These are phyloP conservation scores for Cenococcum geophilum DNA, from an alignment of 495 filamentous ascomycete species.

Conservation along the genomic window DNA sequence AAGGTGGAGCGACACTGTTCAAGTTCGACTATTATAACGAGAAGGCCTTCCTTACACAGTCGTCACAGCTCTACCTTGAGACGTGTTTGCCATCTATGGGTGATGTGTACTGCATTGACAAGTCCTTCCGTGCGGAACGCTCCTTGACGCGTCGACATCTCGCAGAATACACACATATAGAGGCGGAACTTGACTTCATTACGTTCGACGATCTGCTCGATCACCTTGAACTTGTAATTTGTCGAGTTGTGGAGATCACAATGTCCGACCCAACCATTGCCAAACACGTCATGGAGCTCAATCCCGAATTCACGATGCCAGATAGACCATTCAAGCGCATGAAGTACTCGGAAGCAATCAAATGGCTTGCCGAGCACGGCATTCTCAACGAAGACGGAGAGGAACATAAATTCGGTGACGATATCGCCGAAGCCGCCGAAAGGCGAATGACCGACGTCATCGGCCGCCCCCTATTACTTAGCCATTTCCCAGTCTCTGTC, in stretches of 20 bases:
- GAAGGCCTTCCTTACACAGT: conserved; percentile 91
- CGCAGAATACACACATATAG: conserved; percentile 94
- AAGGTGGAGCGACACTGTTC: conserved; percentile 93
- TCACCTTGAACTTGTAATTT: conserved; percentile 86
- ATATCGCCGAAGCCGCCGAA: conserved; percentile 97
- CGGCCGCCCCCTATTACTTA: conserved; percentile 90
- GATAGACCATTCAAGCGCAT: conserved; percentile 87
- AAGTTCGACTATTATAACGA: conserved; percentile 92
- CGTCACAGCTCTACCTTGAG: conserved; percentile 96
- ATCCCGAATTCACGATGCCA: conserved; percentile 79
- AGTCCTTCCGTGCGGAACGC: conserved; percentile 97
- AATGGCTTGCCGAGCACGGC: conserved; percentile 82
- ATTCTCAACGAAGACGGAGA: conserved; percentile 90
- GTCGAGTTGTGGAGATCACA: conserved; percentile 70
- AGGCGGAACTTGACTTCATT: conserved; percentile 96
- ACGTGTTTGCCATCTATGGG: conserved; percentile 86
- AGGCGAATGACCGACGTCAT: conserved; percentile 95
- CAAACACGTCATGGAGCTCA: conserved; percentile 69
- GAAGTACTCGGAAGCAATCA: conserved; percentile 89
- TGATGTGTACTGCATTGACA: conserved; percentile 95
- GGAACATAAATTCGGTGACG: conserved; percentile 87
- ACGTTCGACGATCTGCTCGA: conserved; percentile 85
- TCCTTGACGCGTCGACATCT: conserved; percentile 89
- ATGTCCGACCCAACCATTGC: conserved; percentile 66
- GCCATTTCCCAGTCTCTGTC: conserved; percentile 94